A percentile compares a stretch with the other conserved stretches of the same genome.
Evolutionary conservation across 2,329 filamentous ascomycete genomes (phyloP).

Genomic region (Coniochaeta prunicola): DNA sequence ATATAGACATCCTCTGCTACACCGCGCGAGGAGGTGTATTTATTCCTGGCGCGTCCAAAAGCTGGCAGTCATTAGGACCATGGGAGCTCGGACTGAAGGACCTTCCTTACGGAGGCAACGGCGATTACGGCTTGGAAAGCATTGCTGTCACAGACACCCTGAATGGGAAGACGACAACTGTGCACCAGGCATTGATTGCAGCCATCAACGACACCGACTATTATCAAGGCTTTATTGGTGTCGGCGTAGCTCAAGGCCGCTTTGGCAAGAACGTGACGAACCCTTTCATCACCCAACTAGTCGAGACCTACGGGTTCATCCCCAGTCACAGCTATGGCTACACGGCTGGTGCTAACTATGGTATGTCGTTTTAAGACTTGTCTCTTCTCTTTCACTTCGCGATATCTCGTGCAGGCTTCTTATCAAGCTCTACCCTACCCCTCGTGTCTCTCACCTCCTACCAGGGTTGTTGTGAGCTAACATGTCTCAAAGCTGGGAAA

Average conservation of each 20-base stretch:
- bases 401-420: background rate
- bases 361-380: constrained; percentile 23
- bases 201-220: constrained; percentile 49
- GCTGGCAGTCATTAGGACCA: constrained; percentile 51
- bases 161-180: constrained; percentile 27
- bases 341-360: constrained; percentile 68
- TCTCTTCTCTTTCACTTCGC: background rate
- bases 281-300: constrained; percentile 47
- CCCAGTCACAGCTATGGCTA: constrained; percentile 70
- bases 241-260: constrained; percentile 47
- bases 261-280: constrained; percentile 43
- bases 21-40: constrained; percentile 53
- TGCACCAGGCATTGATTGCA: constrained; percentile 40
- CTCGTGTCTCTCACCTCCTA: background rate
- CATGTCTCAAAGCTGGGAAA: background rate
- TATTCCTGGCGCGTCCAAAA: constrained; percentile 42
- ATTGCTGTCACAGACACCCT: constrained; percentile 33
- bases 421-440: background rate
- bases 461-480: background rate
- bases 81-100: constrained; percentile 54
- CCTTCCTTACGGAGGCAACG: constrained; percentile 52
- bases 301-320: constrained; percentile 52
- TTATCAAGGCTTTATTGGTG: constrained; percentile 47
- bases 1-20: constrained; percentile 44
- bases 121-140: constrained; percentile 54